phyloP scores from a whole-genome alignment of 371 early-diverging fungal genomes.

The Lichtheimia corymbifera region DNA sequence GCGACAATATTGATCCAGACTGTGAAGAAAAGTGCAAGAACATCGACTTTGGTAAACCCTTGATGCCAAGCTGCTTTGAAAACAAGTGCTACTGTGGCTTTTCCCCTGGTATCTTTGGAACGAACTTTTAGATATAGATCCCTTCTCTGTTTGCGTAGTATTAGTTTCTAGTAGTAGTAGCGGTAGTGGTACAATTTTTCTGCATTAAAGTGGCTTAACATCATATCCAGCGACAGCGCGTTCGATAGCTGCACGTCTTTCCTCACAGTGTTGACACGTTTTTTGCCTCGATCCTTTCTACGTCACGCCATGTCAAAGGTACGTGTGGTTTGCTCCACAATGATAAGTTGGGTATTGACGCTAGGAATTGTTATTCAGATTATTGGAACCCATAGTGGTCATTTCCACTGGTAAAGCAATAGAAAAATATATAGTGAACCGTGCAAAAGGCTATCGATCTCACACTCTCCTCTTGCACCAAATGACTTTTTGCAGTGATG shows the following conservation, averaged over 20 bases:
- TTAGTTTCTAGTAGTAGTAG: not conserved
- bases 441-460: not conserved
- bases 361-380: conserved; percentile 19
- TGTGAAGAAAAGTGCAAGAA: conserved; percentile 1
- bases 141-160: not conserved
- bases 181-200: not conserved
- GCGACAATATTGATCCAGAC: conserved; percentile 22
- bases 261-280: no score
- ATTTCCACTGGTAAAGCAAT: conserved; percentile 75
- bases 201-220: conserved; percentile 6
- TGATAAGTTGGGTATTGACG: not conserved
- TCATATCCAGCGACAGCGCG: no score
- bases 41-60: conserved; percentile 10
- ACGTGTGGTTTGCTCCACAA: not conserved
- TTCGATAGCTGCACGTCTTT: no score
- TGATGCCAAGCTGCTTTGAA: conserved; percentile 14
- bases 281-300: no score
- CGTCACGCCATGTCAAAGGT: conserved; percentile 1
- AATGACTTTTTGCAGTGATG: conserved; percentile 66
- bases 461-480: not conserved
- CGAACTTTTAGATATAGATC: not conserved
- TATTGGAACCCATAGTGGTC: conserved; percentile 88
- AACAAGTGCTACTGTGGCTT: conserved; percentile 20
- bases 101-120: conserved; percentile 1
- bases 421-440: not conserved